Conservation (phyloP, 371 early-diverging fungal genomes). For the Nosema muscidifuracis region DNA sequence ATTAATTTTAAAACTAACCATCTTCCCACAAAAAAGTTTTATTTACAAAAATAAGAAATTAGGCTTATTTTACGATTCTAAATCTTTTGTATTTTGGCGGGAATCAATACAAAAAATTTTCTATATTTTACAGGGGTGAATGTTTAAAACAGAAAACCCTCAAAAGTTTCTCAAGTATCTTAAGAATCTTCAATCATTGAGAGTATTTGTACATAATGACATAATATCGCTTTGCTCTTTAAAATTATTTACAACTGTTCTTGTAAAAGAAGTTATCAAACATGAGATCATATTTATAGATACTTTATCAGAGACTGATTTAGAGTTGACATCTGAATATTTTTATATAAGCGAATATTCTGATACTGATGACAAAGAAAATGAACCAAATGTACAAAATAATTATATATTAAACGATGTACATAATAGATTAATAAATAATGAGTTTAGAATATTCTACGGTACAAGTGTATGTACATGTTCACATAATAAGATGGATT, state of each 20-base stretch:
- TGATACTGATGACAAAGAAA: background rate
- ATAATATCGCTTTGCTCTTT: constrained; percentile 12
- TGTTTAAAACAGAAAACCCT: constrained; percentile 8
- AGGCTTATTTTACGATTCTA: no score
- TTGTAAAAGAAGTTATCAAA: constrained; percentile 22
- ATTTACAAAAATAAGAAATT: no score
- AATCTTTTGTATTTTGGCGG: constrained; percentile 9
- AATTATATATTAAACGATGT: background rate
- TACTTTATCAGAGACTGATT: background rate
- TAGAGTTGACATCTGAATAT: background rate
- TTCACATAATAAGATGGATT: background rate
- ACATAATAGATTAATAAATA: background rate
- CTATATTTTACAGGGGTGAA: background rate
- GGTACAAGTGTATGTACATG: background rate
- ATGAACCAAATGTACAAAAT: background rate
- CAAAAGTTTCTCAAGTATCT: background rate
- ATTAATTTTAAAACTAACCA: no score
- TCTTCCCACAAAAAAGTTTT: no score
- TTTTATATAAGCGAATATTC: background rate
- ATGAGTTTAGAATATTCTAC: no score
- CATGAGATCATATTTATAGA: constrained; percentile 13
- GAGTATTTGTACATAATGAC: constrained; percentile 5
- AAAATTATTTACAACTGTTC: constrained; percentile 15
- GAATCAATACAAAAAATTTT: background rate
- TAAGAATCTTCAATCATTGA: constrained; percentile 1